Evolutionary conservation across 1,284 basidiomycete genomes (phyloP).

Genomic region (Cutaneotrichosporon curvatum): DNA sequence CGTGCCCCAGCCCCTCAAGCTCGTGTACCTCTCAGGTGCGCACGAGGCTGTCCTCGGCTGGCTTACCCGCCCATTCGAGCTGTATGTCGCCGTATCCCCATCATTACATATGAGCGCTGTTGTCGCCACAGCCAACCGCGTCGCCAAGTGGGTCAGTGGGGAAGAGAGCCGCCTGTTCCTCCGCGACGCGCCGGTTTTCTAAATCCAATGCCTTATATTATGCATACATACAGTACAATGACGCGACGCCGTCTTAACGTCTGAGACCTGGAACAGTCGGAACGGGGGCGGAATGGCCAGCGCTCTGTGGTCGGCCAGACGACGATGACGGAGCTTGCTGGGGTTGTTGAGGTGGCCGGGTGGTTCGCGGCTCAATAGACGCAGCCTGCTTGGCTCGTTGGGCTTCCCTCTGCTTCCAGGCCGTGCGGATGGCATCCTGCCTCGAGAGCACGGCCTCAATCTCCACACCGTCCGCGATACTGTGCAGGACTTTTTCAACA

Average conservation of each 20-base stretch:
- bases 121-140: constrained; percentile 76
- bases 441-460: constrained; percentile 57
- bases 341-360: background rate
- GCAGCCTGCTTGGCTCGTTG: constrained; percentile 10
- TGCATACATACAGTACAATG: no score
- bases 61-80: constrained; percentile 84
- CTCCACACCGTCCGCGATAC: constrained; percentile 85
- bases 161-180: constrained; percentile 77
- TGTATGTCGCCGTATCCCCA: constrained; percentile 78
- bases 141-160: constrained; percentile 81
- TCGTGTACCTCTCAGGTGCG: constrained; percentile 75
- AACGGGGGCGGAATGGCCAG: no score
- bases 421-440: constrained; percentile 32
- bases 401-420: constrained; percentile 32
- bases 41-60: constrained; percentile 74
- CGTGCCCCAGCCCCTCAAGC: constrained; percentile 61
- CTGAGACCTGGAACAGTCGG: no score
- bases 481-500: constrained; percentile 76
- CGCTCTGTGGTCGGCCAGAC: no score
- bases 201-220: background rate
- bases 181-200: constrained; percentile 80
- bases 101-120: constrained; percentile 75
- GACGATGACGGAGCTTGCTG: no score
- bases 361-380: background rate
- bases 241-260: no score